Percentiles rank a stretch among this genome's conserved stretches.
phyloP scores from a whole-genome alignment of 148 eudicot genomes.

The Tetragonia tetragonoides region DNA sequence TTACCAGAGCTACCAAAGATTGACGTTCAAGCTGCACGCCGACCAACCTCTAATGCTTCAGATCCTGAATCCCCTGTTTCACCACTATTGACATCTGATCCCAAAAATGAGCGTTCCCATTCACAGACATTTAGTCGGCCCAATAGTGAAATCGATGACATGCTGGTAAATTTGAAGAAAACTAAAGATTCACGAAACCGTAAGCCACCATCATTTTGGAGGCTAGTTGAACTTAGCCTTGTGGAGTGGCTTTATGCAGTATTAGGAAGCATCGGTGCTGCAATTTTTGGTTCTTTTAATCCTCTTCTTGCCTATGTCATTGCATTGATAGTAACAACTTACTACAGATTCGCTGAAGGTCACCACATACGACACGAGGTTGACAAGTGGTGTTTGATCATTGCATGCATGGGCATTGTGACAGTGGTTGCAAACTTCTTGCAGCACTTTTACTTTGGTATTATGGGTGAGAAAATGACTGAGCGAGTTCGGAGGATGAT shows the following conservation, averaged over 20 bases:
- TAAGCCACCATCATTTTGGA: conserved; percentile 83
- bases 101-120: conserved; percentile 91
- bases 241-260: conserved; percentile 99
- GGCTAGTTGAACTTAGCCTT: conserved; percentile 94
- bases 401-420: conserved; percentile 90
- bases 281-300: conserved; percentile 94
- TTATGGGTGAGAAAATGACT: conserved; percentile 99
- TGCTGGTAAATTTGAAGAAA: conserved; percentile 39
- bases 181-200: conserved; percentile 37
- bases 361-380: conserved; percentile 64
- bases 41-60: conserved; percentile 55
- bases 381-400: conserved; percentile 94
- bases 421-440: conserved; percentile 96
- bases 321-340: conserved; percentile 73
- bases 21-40: conserved; percentile 63
- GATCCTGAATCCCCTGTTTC: conserved; percentile 98
- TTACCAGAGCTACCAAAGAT: conserved; percentile 89
- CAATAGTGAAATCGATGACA: conserved; percentile 51
- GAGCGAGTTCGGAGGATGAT: conserved; percentile 98
- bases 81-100: conserved; percentile 96
- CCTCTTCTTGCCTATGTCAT: conserved; percentile 98
- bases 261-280: conserved; percentile 94
- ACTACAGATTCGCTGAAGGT: conserved; percentile 49
- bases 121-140: conserved; percentile 98
- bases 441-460: conserved; percentile 97